Evolutionary conservation across 768 basidiomycete species (phyloP), one percentile per base, ranked within the genome.

Genomic region (Pilatotrama ljubarskyi): DNA sequence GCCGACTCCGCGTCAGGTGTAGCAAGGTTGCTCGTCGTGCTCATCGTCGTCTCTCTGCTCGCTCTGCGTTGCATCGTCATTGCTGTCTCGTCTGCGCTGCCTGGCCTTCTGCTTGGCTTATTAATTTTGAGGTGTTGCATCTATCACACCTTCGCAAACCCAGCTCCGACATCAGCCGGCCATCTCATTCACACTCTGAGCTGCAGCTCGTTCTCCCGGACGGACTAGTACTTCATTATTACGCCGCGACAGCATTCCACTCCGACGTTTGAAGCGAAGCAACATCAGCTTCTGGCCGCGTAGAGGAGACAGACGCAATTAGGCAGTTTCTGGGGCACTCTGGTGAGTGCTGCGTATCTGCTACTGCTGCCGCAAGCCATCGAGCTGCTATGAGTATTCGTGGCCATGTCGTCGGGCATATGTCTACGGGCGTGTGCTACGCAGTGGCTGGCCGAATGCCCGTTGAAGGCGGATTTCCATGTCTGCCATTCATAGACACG

Each of bases 161-260:
- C 6, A 40, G 32, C 42, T 54, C 43, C 54, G 44, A 46, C 43
- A 37, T 55, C 54, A 44, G 43, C 14, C 54, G 44, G 43, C 44
- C 42, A 18, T 22, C 36, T 22, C 50, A 8, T 24, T 37, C 50
- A 17, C 35, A 11, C 50, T 20, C 10, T 5, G 29, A 15, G 6
- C 35, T 14, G 50, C 50, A 5, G 50, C 50, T 14, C 46, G 18
- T 35, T 17, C 52, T 42, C 52, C 18, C 13, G 32, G 14, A 17
- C 37, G 15, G 26, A 20, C 29, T 22, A 29, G 26, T 43, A 54
- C 54, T 46, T 24, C 43, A 44, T 37, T 32, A 46, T 47, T 47
- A 55, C 44, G 53, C 35, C 20, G 24, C 43, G 18, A 15, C 18
- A 20, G 37, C 36, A 26, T 25, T 52, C 15, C 38, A 17, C 24